Conservation (phyloP, 768 basidiomycete species). For the Boletus reticulatus region DNA sequence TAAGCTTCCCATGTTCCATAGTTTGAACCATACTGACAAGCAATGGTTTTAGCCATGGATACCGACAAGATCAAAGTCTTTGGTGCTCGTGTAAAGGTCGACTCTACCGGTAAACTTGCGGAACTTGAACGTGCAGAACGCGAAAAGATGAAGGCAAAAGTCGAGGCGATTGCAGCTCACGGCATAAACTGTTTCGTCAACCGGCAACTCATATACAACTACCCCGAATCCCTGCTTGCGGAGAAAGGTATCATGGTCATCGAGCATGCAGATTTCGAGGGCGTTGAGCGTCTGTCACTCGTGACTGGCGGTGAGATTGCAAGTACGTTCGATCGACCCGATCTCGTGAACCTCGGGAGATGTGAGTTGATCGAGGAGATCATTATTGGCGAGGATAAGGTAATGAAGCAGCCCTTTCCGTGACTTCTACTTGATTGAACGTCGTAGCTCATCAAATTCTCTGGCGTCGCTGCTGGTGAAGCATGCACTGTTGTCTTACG, state of each 20-base stretch:
- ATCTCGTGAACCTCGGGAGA: constrained; percentile 86
- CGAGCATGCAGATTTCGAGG: constrained; percentile 99
- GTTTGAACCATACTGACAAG: not conserved
- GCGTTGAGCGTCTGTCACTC: constrained; percentile 91
- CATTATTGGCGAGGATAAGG: constrained; percentile 99
- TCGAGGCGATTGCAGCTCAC: constrained; percentile 89
- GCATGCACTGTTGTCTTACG: constrained; percentile 98
- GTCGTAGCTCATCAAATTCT: constrained; percentile 94
- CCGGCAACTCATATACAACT: constrained; percentile 98
- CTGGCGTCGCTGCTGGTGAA: constrained; percentile 95
- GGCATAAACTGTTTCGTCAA: constrained; percentile 98
- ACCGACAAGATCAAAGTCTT: constrained; percentile 99
- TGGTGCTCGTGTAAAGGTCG: constrained; percentile 93
- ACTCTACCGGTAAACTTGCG: constrained; percentile 93
- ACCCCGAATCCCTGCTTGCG: constrained; percentile 92
- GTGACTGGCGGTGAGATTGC: constrained; percentile 99
- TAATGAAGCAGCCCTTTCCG: constrained; percentile 28
- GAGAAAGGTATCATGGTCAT: constrained; percentile 95
- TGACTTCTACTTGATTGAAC: not conserved
- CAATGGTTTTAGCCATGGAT: constrained; percentile 77
- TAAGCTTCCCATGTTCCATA: constrained; percentile 37
- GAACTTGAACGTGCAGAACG: constrained; percentile 96
- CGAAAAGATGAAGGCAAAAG: constrained; percentile 99
- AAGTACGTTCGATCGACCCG: constrained; percentile 90
- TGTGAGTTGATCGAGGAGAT: constrained; percentile 98